Evolutionary conservation across 2,329 filamentous ascomycete genomes (phyloP).

Genomic region (Penicillium fuscoglaucum): DNA sequence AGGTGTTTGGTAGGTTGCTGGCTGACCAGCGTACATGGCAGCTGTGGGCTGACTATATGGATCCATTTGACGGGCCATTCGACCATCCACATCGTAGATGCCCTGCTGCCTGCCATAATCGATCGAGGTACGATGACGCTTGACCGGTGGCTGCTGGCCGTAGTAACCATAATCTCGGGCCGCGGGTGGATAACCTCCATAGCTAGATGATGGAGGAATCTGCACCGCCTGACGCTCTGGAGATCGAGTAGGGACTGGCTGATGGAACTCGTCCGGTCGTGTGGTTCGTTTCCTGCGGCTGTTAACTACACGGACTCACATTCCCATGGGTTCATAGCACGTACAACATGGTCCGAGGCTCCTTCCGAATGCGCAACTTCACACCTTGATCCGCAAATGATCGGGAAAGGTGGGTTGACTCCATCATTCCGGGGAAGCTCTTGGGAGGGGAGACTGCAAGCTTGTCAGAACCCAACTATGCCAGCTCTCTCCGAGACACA

Average conservation of each 20-base stretch:
- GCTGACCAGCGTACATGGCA: conserved; percentile 34
- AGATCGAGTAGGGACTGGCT: conserved; percentile 37
- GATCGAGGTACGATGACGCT: conserved; percentile 43
- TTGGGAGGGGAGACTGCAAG: conserved; percentile 54
- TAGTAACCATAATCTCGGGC: conserved; percentile 40
- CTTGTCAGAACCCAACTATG: conserved; percentile 13
- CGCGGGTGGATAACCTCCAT: conserved; percentile 35
- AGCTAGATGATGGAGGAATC: conserved; percentile 34
- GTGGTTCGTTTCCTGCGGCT: conserved; percentile 40
- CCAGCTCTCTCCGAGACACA: neutral
- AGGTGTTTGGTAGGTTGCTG: conserved; percentile 35
- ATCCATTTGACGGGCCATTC: conserved; percentile 40
- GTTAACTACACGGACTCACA: conserved; percentile 15
- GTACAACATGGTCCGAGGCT: conserved; percentile 62
- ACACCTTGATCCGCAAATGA: conserved; percentile 87
- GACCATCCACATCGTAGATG: conserved; percentile 39
- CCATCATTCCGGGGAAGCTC: conserved; percentile 74
- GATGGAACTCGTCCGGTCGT: conserved; percentile 42
- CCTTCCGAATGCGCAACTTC: conserved; percentile 77
- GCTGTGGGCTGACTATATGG: conserved; percentile 37
- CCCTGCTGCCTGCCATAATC: conserved; percentile 38
- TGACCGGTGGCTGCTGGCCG: conserved; percentile 32
- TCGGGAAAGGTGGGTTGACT: conserved; percentile 78
- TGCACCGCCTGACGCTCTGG: conserved; percentile 41
- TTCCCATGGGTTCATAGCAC: conserved; percentile 12